Percentiles rank a stretch among this genome's conserved stretches.
Evolutionary conservation across 805 yeast genomes (phyloP).

Genomic region (Brettanomyces sp.): DNA sequence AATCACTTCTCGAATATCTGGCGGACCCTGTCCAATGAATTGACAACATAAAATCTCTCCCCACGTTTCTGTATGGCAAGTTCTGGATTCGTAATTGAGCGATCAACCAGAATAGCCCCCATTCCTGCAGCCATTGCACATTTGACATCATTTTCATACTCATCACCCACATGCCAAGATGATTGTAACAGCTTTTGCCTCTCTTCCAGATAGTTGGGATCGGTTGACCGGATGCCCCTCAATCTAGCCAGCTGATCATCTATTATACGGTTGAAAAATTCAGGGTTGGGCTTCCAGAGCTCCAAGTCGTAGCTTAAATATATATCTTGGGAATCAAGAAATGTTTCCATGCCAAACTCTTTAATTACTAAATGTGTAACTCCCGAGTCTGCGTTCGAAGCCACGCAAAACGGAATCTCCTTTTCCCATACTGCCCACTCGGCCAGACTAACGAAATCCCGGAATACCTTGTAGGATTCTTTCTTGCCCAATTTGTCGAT

Average conservation of each 20-base stretch:
- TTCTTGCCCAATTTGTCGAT: constrained; percentile 38
- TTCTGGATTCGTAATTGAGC: constrained; percentile 4
- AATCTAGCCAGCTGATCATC: constrained; percentile 10
- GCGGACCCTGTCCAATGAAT: constrained; percentile 6
- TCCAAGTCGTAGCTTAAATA: constrained; percentile 53
- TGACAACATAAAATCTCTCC: constrained; percentile 12
- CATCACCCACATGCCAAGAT: constrained; percentile 67
- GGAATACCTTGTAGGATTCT: constrained; percentile 43
- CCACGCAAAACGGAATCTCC: constrained; percentile 30
- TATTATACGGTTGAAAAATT: constrained; percentile 35
- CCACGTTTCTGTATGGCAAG: constrained; percentile 7
- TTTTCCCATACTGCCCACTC: constrained; percentile 12
- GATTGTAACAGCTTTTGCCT: constrained; percentile 12
- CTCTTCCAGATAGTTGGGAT: not conserved
- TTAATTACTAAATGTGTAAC: constrained; percentile 36
- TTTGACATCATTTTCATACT: constrained; percentile 40
- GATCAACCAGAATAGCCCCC: constrained; percentile 38
- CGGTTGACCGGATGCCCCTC: not conserved
- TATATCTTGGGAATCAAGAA: constrained; percentile 29
- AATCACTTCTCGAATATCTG: constrained; percentile 5
- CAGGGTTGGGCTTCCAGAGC: constrained; percentile 39
- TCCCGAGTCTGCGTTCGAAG: constrained; percentile 57
- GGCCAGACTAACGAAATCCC: constrained; percentile 43
- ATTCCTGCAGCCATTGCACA: constrained; percentile 51
- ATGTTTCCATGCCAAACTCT: constrained; percentile 33